Conservation (phyloP, 2,329 filamentous ascomycete genomes). For the Paracorniculantispora psalliotae region DNA sequence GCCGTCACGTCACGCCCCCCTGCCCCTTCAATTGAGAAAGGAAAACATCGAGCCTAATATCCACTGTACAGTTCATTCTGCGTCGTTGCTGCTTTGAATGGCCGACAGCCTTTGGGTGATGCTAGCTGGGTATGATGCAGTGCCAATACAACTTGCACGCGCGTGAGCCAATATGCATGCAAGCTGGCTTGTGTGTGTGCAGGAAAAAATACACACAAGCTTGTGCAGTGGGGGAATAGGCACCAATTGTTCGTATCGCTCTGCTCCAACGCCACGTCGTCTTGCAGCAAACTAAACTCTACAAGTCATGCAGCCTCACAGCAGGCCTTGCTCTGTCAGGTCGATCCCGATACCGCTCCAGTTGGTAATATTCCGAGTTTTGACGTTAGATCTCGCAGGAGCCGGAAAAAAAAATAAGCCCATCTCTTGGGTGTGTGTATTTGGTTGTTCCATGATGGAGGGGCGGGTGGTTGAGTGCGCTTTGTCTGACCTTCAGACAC, state of each 20-base stretch:
- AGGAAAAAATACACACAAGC: not conserved
- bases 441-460: not conserved
- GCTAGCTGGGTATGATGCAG: too few relatives aligned
- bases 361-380: not conserved
- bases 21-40: too few relatives aligned
- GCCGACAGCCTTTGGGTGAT: too few relatives aligned
- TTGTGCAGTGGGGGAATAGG: not conserved
- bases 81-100: too few relatives aligned
- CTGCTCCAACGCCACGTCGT: not conserved
- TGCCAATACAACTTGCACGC: too few relatives aligned
- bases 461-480: not conserved
- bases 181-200: too few relatives aligned
- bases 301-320: not conserved
- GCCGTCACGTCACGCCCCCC: too few relatives aligned
- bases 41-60: too few relatives aligned
- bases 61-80: too few relatives aligned
- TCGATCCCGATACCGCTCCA: not conserved
- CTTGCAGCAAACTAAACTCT: not conserved
- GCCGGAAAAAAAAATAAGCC: not conserved
- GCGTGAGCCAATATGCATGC: too few relatives aligned
- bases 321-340: not conserved
- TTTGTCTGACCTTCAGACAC: not conserved
- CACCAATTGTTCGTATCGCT: not conserved
- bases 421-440: not conserved
- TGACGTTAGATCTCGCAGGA: not conserved